Conservation (phyloP, 495 filamentous ascomycete species). For the Rhypophila decipiens region DNA sequence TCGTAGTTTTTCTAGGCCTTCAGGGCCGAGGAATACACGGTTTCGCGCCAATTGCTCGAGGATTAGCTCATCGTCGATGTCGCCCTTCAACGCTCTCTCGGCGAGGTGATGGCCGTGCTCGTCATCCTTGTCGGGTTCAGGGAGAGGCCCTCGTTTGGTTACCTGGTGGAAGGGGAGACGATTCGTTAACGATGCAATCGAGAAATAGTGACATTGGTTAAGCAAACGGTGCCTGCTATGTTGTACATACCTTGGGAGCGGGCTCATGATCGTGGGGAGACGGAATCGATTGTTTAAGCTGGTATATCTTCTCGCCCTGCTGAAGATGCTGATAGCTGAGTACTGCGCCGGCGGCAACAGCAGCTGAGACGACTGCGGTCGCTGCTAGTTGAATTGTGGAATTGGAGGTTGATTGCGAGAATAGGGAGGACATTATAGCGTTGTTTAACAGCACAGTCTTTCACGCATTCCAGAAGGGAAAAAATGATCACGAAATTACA, state of each 20-base stretch:
- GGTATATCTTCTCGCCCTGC: constrained; percentile 54
- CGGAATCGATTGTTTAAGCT: constrained; percentile 71
- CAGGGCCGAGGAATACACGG: constrained; percentile 80
- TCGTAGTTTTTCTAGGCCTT: constrained; percentile 72
- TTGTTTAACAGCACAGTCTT: no score
- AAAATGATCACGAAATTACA: no score
- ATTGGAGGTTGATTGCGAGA: constrained; percentile 27
- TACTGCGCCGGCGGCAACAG: constrained; percentile 64
- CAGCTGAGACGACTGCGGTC: constrained; percentile 69
- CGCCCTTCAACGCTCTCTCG: constrained; percentile 71
- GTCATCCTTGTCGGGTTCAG: constrained; percentile 61
- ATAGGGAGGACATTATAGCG: constrained; percentile 30
- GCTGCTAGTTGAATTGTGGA: constrained; percentile 58
- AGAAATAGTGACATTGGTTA: no score
- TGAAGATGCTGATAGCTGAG: constrained; percentile 63
- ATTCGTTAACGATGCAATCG: not conserved
- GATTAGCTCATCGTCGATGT: constrained; percentile 93
- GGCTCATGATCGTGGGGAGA: constrained; percentile 32
- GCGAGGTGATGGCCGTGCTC: constrained; percentile 69
- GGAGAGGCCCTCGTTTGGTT: constrained; percentile 61
- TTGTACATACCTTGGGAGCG: constrained; percentile 32
- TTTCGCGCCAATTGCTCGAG: constrained; percentile 95
- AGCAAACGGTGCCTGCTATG: no score
- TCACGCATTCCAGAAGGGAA: no score
- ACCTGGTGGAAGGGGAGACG: constrained; percentile 43